A percentile compares a stretch with the other conserved stretches of the same genome.
Evolutionary conservation across 495 filamentous ascomycete species (phyloP).

Genomic region (Parmelia sp.): DNA sequence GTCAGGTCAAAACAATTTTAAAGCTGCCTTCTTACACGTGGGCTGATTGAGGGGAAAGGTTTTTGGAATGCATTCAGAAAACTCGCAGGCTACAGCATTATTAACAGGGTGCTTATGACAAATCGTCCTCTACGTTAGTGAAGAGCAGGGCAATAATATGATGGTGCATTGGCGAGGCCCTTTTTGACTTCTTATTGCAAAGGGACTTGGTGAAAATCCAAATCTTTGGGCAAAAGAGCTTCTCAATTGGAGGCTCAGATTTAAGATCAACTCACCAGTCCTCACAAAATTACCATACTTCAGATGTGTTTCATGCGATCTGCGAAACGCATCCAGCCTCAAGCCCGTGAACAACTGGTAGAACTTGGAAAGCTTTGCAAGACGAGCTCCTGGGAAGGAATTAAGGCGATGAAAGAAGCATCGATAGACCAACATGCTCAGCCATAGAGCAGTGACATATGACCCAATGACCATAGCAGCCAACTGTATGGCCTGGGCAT

Average conservation of each 20-base stretch:
- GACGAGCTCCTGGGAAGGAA: constrained; percentile 37
- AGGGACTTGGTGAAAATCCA: too few species aligned
- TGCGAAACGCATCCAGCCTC: constrained; percentile 31
- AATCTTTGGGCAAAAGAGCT: neutral
- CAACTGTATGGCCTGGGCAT: constrained; percentile 12
- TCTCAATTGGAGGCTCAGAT: neutral
- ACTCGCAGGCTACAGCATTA: neutral
- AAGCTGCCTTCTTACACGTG: neutral
- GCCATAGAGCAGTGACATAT: constrained; percentile 33
- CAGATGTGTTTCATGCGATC: constrained; percentile 36
- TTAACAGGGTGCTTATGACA: too few species aligned
- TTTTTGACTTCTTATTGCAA: too few species aligned
- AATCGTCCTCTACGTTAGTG: too few species aligned
- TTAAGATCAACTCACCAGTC: constrained; percentile 1
- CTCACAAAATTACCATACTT: constrained; percentile 42
- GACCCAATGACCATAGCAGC: constrained; percentile 10
- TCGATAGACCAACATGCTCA: constrained; percentile 36
- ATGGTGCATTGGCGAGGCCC: neutral
- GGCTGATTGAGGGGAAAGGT: neutral
- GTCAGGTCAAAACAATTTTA: neutral
- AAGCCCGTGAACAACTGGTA: constrained; percentile 24
- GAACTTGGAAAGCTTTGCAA: constrained; percentile 33
- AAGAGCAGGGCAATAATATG: neutral
- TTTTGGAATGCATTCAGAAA: neutral
- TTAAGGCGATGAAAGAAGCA: constrained; percentile 32